Evolutionary conservation across 1,284 basidiomycete genomes (phyloP).

Genomic region (Ustanciosporium gigantosporum): DNA sequence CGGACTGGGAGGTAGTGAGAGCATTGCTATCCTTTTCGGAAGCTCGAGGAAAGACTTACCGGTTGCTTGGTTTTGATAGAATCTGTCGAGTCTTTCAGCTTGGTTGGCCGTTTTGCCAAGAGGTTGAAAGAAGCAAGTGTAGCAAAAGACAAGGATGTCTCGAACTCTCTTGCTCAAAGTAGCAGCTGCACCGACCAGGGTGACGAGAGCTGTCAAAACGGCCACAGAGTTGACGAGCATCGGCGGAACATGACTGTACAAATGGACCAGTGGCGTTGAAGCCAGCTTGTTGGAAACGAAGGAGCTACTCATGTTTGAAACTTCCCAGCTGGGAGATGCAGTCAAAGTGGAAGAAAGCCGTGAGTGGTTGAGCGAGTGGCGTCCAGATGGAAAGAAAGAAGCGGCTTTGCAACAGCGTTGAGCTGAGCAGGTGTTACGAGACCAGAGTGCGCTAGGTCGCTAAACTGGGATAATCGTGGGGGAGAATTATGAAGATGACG

Average conservation of each 20-base stretch:
- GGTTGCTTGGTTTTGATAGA: slow-evolving; percentile 57
- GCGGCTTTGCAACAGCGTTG: too few relatives aligned
- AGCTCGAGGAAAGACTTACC: too few relatives aligned
- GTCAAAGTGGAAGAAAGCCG: not conserved
- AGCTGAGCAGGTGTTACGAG: too few relatives aligned
- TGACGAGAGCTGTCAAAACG: slow-evolving; percentile 10
- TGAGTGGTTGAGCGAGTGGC: not conserved
- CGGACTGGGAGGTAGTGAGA: too few relatives aligned
- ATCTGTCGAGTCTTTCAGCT: slow-evolving; percentile 57
- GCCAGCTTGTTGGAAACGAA: slow-evolving; percentile 14
- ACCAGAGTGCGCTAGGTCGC: too few relatives aligned
- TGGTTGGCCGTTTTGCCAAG: slow-evolving; percentile 57
- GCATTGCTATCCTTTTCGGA: too few relatives aligned
- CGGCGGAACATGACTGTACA: slow-evolving; percentile 20
- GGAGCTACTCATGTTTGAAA: slow-evolving; percentile 10
- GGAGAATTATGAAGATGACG: not conserved
- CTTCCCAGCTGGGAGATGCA: too few relatives aligned
- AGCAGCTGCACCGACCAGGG: slow-evolving; percentile 27
- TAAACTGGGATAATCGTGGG: not conserved
- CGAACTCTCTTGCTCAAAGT: slow-evolving; percentile 38
- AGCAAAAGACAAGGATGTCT: slow-evolving; percentile 50
- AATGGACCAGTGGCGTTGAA: slow-evolving; percentile 22
- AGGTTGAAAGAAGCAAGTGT: slow-evolving; percentile 60
- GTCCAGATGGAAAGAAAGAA: too few relatives aligned
- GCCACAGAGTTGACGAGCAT: slow-evolving; percentile 22